Percentiles rank a stretch among this genome's conserved stretches.
phyloP scores from a whole-genome alignment of 176 grass and related monocot species.

The Cymbopogon citratus region DNA sequence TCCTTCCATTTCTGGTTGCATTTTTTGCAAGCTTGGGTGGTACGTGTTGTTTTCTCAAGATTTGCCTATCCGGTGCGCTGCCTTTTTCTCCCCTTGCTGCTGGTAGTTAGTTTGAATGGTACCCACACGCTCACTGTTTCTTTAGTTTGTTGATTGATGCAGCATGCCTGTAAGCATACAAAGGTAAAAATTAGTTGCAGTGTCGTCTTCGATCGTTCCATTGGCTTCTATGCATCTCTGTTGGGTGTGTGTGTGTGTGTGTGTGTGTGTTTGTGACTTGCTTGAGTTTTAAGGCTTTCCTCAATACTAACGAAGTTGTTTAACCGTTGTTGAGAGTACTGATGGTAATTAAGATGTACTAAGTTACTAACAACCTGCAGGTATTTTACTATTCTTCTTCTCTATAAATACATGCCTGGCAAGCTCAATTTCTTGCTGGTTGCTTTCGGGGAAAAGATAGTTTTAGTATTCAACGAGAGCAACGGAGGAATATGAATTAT shows the following conservation, averaged over 20 bases:
- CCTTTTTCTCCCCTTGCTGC: not conserved
- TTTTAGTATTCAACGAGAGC: not conserved
- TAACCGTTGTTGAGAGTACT: not conserved
- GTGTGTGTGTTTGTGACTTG: too few species aligned
- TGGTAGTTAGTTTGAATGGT: constrained; percentile 21
- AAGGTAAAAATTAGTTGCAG: constrained; percentile 15
- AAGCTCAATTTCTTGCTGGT: not conserved
- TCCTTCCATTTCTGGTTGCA: not conserved
- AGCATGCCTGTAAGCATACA: not conserved
- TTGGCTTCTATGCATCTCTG: not conserved
- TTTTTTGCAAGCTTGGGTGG: not conserved
- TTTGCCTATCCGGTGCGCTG: constrained; percentile 21
- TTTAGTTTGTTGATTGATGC: not conserved
- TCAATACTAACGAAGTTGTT: not conserved
- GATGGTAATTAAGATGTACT: too few species aligned
- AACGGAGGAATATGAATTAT: not conserved
- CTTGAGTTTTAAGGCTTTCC: constrained; percentile 30
- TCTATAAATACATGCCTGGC: not conserved
- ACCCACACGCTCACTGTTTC: not conserved
- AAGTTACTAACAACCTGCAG: not conserved
- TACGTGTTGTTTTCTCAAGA: not conserved
- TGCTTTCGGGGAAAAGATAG: not conserved
- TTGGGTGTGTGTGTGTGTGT: not conserved
- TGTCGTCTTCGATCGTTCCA: constrained; percentile 28
- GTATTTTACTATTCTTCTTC: not conserved